phyloP scores from a whole-genome alignment of 768 basidiomycete genomes.

The Ramaria rubella region DNA sequence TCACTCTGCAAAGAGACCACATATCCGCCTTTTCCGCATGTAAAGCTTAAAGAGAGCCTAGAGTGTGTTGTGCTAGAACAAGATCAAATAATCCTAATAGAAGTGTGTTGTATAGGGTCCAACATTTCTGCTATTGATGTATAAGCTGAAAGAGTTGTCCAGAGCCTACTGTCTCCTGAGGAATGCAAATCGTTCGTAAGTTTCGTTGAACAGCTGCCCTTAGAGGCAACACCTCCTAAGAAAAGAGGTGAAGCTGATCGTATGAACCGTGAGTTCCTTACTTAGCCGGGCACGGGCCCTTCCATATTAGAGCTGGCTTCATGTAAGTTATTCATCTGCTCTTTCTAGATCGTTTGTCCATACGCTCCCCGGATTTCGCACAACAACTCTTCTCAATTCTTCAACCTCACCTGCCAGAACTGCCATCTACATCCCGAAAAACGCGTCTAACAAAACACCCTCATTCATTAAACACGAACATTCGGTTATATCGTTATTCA shows the following conservation, averaged over 20 bases:
- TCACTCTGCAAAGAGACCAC: background rate
- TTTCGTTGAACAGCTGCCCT: constrained; percentile 52
- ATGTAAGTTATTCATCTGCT: background rate
- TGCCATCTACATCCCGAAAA: constrained; percentile 29
- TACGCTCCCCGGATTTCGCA: constrained; percentile 55
- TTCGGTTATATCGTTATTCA: constrained; percentile 65
- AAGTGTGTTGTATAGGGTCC: constrained; percentile 34
- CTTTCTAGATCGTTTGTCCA: constrained; percentile 51
- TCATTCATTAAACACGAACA: constrained; percentile 66
- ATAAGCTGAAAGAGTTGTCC: background rate
- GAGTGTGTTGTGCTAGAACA: constrained; percentile 45
- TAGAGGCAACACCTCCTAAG: constrained; percentile 64
- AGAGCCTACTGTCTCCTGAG: constrained; percentile 51
- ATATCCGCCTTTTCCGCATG: constrained; percentile 35
- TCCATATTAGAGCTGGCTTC: no score
- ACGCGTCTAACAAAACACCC: constrained; percentile 31
- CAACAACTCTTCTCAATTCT: constrained; percentile 42
- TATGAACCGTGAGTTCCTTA: constrained; percentile 48
- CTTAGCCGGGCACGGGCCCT: background rate
- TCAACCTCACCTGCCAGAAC: constrained; percentile 52
- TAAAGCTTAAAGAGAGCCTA: constrained; percentile 40
- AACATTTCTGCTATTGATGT: constrained; percentile 4
- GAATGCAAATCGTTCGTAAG: constrained; percentile 58
- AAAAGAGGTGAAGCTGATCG: constrained; percentile 67
- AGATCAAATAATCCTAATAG: constrained; percentile 57